phyloP scores from a whole-genome alignment of 345 rosid species.

The Psidium guajava region DNA sequence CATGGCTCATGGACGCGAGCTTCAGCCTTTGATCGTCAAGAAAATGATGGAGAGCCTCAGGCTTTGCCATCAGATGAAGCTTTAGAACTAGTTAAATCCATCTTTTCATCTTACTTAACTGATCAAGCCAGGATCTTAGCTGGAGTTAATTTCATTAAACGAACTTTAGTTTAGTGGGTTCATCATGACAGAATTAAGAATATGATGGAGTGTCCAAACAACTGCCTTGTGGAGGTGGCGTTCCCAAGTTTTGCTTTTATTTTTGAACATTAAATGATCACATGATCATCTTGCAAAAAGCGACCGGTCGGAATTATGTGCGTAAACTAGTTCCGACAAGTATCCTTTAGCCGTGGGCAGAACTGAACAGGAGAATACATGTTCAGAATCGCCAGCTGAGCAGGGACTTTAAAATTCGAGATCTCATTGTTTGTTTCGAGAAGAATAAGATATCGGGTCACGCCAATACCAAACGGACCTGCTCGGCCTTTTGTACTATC shows the following conservation, averaged over 20 bases:
- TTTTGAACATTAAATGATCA: too few species aligned
- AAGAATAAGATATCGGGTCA: background rate
- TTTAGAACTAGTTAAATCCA: background rate
- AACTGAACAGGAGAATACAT: background rate
- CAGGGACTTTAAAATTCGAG: background rate
- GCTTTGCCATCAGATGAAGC: background rate
- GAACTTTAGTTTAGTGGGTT: background rate
- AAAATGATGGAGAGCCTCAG: background rate
- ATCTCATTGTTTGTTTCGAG: background rate
- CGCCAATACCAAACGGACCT: background rate
- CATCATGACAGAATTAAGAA: background rate
- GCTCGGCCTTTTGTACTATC: background rate
- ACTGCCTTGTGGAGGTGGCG: background rate
- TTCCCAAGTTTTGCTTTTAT: background rate
- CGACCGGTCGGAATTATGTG: background rate
- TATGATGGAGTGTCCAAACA: background rate
- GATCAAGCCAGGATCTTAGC: background rate
- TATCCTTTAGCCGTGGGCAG: background rate
- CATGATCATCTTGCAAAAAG: background rate
- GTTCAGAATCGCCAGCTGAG: background rate
- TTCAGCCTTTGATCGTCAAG: background rate
- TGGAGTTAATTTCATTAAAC: background rate
- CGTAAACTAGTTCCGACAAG: background rate
- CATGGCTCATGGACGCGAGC: background rate
- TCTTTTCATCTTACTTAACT: background rate